These are phyloP conservation scores for Pyrenochaeta sp. DNA, from an alignment of 2,329 filamentous ascomycete genomes.

Conservation along the genomic window DNA sequence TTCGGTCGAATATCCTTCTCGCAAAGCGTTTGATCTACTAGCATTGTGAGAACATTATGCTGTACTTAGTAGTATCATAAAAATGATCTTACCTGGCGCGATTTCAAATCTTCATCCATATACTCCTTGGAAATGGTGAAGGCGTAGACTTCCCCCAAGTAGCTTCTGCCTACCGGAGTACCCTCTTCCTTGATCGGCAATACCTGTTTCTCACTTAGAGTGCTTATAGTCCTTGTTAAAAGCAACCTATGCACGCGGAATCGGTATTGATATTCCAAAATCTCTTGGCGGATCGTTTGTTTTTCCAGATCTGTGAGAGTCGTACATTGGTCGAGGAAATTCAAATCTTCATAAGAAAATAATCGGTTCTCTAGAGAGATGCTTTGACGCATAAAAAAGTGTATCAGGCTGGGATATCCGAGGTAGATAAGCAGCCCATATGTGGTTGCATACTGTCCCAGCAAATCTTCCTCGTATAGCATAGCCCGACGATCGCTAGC, in stretches of 20 bases:
- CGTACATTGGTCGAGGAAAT: neutral
- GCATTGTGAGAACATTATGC: neutral
- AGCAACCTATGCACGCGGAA: neutral
- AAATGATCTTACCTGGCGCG: neutral
- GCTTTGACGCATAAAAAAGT: neutral
- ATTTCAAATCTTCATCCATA: neutral
- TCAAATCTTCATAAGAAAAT: neutral
- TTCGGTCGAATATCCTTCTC: neutral
- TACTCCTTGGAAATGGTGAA: neutral
- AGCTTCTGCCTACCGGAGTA: neutral
- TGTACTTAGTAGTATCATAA: neutral
- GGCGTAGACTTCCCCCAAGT: conserved; percentile 3
- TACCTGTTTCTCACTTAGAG: too few species aligned
- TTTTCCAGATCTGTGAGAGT: neutral
- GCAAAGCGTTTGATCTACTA: neutral
- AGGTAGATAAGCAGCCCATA: conserved; percentile 3
- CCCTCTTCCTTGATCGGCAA: neutral
- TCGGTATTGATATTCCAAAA: neutral
- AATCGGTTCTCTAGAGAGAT: neutral
- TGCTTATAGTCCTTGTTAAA: neutral
- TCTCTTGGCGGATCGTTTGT: neutral
- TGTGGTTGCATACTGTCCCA: neutral
- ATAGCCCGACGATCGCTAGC: neutral
- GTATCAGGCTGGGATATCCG: neutral
- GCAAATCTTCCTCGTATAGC: neutral